A percentile compares a stretch with the other conserved stretches of the same genome.
These are phyloP conservation scores for Pseudomicrostroma phylloplanum DNA, from an alignment of 1,284 basidiomycete genomes.

Conservation along the genomic window DNA sequence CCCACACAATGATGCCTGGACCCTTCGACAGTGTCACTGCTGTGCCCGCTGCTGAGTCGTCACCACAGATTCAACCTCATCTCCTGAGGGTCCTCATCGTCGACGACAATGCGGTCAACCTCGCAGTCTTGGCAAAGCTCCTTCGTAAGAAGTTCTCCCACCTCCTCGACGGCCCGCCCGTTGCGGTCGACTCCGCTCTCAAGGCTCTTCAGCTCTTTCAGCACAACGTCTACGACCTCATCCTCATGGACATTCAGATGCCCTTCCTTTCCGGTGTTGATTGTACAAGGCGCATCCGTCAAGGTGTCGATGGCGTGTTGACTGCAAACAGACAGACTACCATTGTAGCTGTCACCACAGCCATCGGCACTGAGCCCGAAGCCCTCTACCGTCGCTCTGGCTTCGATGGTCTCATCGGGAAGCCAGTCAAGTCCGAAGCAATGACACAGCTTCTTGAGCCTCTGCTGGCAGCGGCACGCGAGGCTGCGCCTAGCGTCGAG, in stretches of 20 bases:
- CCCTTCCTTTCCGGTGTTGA: constrained; percentile 37
- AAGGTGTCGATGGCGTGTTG: constrained; percentile 32
- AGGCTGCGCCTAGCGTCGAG: constrained; percentile 11
- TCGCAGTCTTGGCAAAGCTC: constrained; percentile 29
- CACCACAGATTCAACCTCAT: background rate
- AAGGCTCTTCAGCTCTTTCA: constrained; percentile 37
- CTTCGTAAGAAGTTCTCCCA: constrained; percentile 33
- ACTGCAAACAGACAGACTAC: constrained; percentile 24
- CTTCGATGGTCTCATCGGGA: constrained; percentile 39
- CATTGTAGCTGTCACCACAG: constrained; percentile 36
- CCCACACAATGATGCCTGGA: no score
- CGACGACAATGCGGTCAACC: constrained; percentile 43
- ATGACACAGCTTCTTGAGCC: constrained; percentile 29
- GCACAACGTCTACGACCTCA: constrained; percentile 34
- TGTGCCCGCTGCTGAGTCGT: no score
- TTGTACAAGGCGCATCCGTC: constrained; percentile 29
- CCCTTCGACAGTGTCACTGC: no score
- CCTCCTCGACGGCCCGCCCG: constrained; percentile 25
- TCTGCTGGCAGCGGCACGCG: constrained; percentile 18
- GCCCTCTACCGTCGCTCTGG: constrained; percentile 26
- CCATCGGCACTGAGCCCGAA: constrained; percentile 26
- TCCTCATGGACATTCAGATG: constrained; percentile 44
- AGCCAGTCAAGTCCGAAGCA: constrained; percentile 30
- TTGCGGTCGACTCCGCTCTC: constrained; percentile 34
- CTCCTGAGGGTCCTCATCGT: constrained; percentile 35